A percentile compares a stretch with the other conserved stretches of the same genome.
phyloP scores from a whole-genome alignment of 768 basidiomycete genomes.

The Leccinum olivaceopallidum region DNA sequence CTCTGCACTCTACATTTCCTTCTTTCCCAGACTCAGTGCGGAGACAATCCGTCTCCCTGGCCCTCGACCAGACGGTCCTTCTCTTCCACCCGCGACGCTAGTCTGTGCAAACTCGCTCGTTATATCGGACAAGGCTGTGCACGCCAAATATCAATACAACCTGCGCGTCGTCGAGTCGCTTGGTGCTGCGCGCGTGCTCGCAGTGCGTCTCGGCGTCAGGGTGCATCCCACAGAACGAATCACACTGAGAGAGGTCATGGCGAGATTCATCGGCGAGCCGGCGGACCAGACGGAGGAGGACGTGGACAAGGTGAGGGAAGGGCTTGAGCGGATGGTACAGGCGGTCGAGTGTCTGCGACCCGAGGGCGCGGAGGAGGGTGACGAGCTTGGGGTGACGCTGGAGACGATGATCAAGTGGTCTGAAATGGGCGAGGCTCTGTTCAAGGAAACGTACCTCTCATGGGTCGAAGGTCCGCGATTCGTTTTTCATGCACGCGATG shows the following conservation, averaged over 20 bases:
- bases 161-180: constrained; percentile 91
- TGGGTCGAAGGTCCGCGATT: constrained; percentile 71
- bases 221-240: constrained; percentile 45
- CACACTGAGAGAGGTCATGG: constrained; percentile 68
- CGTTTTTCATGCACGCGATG: neutral
- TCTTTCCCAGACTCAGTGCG: constrained; percentile 72
- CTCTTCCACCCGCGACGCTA: constrained; percentile 30
- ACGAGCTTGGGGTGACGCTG: constrained; percentile 64
- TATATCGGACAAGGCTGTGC: constrained; percentile 75
- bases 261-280: constrained; percentile 50
- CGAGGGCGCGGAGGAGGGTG: constrained; percentile 32
- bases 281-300: constrained; percentile 39
- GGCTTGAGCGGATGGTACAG: constrained; percentile 46
- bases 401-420: constrained; percentile 72
- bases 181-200: constrained; percentile 74
- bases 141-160: constrained; percentile 80
- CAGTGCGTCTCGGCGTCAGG: constrained; percentile 51
- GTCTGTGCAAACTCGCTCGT: constrained; percentile 58
- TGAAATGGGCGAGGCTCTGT: constrained; percentile 53
- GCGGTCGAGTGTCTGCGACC: constrained; percentile 58
- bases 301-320: constrained; percentile 46
- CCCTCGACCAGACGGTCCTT: constrained; percentile 21
- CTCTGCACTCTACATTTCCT: constrained; percentile 77
- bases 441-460: constrained; percentile 69
- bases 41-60: constrained; percentile 63